Evolutionary conservation across 768 basidiomycete genomes (phyloP).

Genomic region (Mycena maculata): DNA sequence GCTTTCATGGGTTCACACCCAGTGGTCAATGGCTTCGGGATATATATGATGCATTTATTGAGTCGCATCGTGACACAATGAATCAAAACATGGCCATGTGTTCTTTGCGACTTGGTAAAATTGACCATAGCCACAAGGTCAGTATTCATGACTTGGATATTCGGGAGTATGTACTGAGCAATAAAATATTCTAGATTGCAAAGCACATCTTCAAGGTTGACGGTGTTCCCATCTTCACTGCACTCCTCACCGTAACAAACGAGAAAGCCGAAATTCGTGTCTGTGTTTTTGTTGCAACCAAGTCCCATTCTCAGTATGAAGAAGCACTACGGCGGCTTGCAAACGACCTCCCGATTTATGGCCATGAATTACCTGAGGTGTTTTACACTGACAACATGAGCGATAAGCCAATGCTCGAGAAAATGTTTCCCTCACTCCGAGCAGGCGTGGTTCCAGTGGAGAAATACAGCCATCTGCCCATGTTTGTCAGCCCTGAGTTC

Average conservation of each 20-base stretch:
- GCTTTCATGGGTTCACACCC: slow-evolving; percentile 39
- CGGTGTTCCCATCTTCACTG: slow-evolving; percentile 41
- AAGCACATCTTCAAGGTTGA: slow-evolving; percentile 43
- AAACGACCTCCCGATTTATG: background rate
- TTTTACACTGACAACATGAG: slow-evolving; percentile 17
- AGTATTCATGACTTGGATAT: background rate
- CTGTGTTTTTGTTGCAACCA: slow-evolving; percentile 19
- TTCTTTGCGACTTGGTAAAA: background rate
- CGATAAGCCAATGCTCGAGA: slow-evolving; percentile 9
- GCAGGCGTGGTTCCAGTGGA: slow-evolving; percentile 5
- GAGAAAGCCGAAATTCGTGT: slow-evolving; percentile 39
- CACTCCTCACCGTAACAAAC: slow-evolving; percentile 42
- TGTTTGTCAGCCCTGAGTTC: slow-evolving; percentile 32
- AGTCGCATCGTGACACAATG: background rate
- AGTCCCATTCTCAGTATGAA: slow-evolving; percentile 19
- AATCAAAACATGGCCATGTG: slow-evolving; percentile 29
- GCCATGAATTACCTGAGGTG: background rate
- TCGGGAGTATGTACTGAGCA: background rate
- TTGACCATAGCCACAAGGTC: slow-evolving; percentile 27
- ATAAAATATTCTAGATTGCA: slow-evolving; percentile 30
- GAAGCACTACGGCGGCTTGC: background rate
- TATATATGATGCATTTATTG: slow-evolving; percentile 40
- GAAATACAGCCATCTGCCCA: slow-evolving; percentile 29
- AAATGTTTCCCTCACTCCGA: slow-evolving; percentile 35
- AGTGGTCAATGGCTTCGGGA: slow-evolving; percentile 38